These are phyloP conservation scores for Senna tora DNA, from an alignment of 306 rosid species.

Conservation along the genomic window DNA sequence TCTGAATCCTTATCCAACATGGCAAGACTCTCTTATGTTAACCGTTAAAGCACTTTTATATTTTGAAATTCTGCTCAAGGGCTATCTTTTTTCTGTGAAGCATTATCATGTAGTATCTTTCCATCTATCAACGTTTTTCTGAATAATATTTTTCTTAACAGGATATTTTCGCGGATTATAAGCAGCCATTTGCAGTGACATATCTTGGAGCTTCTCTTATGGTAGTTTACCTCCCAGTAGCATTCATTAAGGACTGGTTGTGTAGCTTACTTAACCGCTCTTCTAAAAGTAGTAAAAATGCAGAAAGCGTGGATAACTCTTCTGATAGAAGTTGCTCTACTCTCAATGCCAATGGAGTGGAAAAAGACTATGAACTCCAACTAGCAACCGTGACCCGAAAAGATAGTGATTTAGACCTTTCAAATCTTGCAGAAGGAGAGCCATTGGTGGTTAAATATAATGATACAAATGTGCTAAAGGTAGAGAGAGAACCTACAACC, in stretches of 20 bases:
- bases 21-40: conserved; percentile 5
- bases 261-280: conserved; percentile 61
- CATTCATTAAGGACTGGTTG: conserved; percentile 90
- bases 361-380: conserved; percentile 61
- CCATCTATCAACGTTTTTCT: conserved; percentile 35
- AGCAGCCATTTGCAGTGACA: conserved; percentile 97
- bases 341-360: conserved; percentile 54
- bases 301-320: conserved; percentile 49
- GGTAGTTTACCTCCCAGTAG: conserved; percentile 97
- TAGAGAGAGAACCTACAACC: conserved; percentile 55
- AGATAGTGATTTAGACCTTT: conserved; percentile 68
- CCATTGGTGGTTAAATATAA: conserved; percentile 69
- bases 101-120: conserved; percentile 26
- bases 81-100: conserved; percentile 17
- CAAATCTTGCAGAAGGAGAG: conserved; percentile 57
- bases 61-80: conserved; percentile 16
- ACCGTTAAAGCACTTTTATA: conserved; percentile 5
- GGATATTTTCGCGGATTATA: conserved; percentile 80
- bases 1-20: conserved; percentile 12
- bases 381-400: conserved; percentile 51
- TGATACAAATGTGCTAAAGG: conserved; percentile 52
- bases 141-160: conserved; percentile 46
- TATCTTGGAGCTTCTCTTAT: conserved; percentile 99
- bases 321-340: conserved; percentile 45
- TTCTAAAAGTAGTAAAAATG: conserved; percentile 66